Evolutionary conservation across 1,284 basidiomycete genomes (phyloP).

Genomic region (Cutaneotrichosporon sp.): DNA sequence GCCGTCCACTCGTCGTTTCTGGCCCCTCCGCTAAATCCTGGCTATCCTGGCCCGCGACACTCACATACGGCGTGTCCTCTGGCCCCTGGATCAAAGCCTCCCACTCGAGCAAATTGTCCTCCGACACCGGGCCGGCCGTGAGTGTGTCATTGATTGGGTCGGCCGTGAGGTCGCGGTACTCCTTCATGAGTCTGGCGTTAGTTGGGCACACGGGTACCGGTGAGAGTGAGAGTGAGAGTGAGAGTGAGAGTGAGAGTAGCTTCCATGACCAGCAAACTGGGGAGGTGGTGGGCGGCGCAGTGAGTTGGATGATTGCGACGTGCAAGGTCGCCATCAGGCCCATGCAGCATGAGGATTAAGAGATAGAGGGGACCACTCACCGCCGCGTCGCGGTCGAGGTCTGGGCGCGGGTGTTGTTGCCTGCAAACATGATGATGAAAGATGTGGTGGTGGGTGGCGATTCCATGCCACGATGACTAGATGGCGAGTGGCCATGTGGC

Average conservation of each 20-base stretch:
- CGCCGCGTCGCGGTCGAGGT: conserved; percentile 48
- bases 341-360: too few relatives aligned
- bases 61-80: conserved; percentile 92
- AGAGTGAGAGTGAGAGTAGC: too few relatives aligned
- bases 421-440: conserved; percentile 10
- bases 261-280: not conserved
- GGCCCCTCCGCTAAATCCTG: not conserved
- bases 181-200: conserved; percentile 73
- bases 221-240: too few relatives aligned
- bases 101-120: conserved; percentile 97
- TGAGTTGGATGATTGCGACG: not conserved
- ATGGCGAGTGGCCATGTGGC: not conserved
- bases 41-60: conserved; percentile 36
- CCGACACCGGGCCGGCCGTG: conserved; percentile 82
- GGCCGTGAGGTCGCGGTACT: conserved; percentile 82
- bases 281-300: not conserved
- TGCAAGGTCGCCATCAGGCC: too few relatives aligned
- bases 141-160: conserved; percentile 68
- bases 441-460: conserved; percentile 10
- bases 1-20: not conserved
- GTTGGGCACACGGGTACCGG: not conserved
- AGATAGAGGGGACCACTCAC: conserved; percentile 25
- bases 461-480: not conserved
- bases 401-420: conserved; percentile 41
- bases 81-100: conserved; percentile 95